Conservation (phyloP, 2,329 filamentous ascomycete species). For the Paecilomyces formosus region DNA sequence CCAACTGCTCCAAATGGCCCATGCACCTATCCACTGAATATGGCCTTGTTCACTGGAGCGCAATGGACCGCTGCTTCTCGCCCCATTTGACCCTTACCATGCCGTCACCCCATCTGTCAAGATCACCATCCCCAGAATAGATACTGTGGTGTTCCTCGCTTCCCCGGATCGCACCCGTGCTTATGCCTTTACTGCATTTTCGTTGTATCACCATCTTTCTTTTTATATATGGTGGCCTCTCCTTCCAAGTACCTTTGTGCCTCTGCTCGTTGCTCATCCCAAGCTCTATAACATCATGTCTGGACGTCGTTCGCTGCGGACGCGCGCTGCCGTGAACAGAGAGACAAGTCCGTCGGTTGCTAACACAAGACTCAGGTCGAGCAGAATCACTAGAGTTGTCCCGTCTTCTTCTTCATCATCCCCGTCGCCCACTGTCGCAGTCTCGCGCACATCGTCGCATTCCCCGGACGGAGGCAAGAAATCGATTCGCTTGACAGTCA, state of each 20-base stretch:
- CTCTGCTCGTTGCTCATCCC: conserved; percentile 1
- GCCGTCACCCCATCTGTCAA: not conserved
- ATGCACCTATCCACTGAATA: not conserved
- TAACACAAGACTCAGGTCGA: conserved; percentile 30
- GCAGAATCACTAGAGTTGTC: conserved; percentile 25
- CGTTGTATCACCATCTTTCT: not conserved
- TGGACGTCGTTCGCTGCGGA: conserved; percentile 32
- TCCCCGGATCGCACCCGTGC: not conserved
- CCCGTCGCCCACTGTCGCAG: conserved; percentile 18
- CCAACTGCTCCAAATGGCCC: not conserved
- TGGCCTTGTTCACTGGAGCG: not conserved
- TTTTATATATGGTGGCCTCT: not conserved
- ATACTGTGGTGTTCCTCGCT: not conserved
- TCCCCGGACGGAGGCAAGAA: conserved; percentile 28
- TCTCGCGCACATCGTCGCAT: conserved; percentile 27
- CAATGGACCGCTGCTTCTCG: not conserved
- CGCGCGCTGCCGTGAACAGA: conserved; percentile 21
- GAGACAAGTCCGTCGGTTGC: conserved; percentile 19
- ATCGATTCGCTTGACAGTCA: conserved; percentile 42
- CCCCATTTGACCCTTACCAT: not conserved
- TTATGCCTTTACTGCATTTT: not conserved
- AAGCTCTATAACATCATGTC: conserved; percentile 19
- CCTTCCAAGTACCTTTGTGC: not conserved
- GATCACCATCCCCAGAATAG: not conserved
- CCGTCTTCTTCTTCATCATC: conserved; percentile 16